Conservation (phyloP, 208 protist genomes). For the Naegleria fowleri region DNA sequence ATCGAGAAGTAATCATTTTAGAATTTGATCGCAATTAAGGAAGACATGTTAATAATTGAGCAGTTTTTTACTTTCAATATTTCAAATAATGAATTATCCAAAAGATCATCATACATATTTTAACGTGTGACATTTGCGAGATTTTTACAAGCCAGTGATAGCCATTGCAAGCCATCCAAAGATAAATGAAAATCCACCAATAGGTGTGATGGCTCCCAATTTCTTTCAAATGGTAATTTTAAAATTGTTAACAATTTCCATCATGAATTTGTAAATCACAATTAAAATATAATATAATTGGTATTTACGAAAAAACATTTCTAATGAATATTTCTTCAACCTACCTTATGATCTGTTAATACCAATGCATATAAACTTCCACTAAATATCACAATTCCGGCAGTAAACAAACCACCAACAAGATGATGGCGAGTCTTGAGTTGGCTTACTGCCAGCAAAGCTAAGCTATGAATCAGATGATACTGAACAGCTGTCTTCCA, state of each 20-base stretch:
- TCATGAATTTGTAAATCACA: too few relatives aligned
- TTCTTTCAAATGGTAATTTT: not conserved
- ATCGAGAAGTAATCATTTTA: not conserved
- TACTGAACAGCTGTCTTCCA: slow-evolving; percentile 14
- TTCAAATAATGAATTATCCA: too few relatives aligned
- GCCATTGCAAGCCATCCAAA: not conserved
- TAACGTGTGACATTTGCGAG: too few relatives aligned
- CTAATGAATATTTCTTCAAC: not conserved
- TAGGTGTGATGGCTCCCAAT: not conserved
- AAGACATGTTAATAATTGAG: too few relatives aligned
- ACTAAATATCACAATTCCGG: not conserved
- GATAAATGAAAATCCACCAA: slow-evolving; percentile 14
- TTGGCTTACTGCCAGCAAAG: not conserved
- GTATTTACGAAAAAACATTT: too few relatives aligned
- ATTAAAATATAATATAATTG: too few relatives aligned
- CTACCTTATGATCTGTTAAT: not conserved
- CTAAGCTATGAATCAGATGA: not conserved
- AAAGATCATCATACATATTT: too few relatives aligned
- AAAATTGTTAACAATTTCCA: too few relatives aligned
- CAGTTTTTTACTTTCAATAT: too few relatives aligned
- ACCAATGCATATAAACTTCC: slow-evolving; percentile 15
- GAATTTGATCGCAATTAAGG: not conserved
- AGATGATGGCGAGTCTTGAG: not conserved
- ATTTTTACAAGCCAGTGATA: not conserved
- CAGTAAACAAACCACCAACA: not conserved